Evolutionary conservation across 257 asterid genomes (phyloP).

Genomic region (Solanum infundibuliforme): DNA sequence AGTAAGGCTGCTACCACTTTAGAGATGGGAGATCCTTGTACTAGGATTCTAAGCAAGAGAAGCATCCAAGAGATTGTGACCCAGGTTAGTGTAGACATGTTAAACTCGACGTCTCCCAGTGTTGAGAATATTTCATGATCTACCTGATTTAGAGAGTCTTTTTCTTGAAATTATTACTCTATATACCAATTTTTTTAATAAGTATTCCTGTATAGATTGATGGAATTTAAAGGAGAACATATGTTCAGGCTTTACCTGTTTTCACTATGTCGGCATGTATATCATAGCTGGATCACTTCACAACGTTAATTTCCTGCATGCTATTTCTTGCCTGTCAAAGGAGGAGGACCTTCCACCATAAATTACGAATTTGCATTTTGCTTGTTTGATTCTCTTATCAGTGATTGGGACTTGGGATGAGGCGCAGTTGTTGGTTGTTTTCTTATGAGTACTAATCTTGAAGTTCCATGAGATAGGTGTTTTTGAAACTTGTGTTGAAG

Average conservation of each 20-base stretch:
- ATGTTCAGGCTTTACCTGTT: not conserved
- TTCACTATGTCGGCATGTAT: not conserved
- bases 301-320: not conserved
- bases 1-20: conserved; percentile 25
- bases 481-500: not conserved
- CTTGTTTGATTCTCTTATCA: not conserved
- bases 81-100: conserved; percentile 37
- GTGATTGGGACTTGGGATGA: not conserved
- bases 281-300: not conserved
- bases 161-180: not conserved
- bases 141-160: not conserved
- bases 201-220: not conserved
- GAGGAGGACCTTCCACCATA: not conserved
- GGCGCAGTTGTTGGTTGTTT: not conserved
- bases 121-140: not conserved
- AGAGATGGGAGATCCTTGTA: conserved; percentile 54
- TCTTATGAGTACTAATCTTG: not conserved
- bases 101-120: not conserved
- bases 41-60: conserved; percentile 60
- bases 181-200: not conserved
- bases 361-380: not conserved
- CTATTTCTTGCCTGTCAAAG: not conserved
- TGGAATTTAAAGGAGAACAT: not conserved
- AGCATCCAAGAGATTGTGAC: conserved; percentile 72
- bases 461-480: not conserved